A percentile compares a stretch with the other conserved stretches of the same genome.
Conservation (phyloP, 257 asterid species). For the Misopates orontium region DNA sequence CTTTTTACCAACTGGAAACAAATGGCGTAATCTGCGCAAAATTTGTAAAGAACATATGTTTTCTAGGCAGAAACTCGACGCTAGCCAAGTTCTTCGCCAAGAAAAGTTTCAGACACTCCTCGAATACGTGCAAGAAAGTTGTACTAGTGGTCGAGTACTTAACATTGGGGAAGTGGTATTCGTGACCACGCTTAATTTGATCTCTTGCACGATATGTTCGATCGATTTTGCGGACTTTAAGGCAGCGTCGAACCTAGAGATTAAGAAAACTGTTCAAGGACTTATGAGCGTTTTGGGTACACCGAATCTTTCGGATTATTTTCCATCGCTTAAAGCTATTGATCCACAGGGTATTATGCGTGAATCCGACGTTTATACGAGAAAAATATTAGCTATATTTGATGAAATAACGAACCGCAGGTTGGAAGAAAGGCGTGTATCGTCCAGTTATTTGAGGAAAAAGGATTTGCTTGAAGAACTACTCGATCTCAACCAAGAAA, state of each 20-base stretch:
- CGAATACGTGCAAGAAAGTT: not conserved
- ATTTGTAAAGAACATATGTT: conserved; percentile 2
- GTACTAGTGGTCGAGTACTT: not conserved
- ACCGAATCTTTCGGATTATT: conserved; percentile 1
- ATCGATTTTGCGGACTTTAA: not conserved
- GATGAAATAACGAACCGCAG: not conserved
- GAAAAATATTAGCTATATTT: not conserved
- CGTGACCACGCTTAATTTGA: not conserved
- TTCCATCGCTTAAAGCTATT: not conserved
- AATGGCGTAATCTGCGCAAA: not conserved
- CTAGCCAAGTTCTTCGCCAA: not conserved
- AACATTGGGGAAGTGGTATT: not conserved
- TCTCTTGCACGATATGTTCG: not conserved
- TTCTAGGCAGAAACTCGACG: not conserved
- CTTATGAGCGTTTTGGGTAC: not conserved
- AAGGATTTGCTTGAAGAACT: conserved; percentile 1
- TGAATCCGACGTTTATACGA: not conserved
- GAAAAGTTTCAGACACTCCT: not conserved
- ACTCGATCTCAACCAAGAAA: not conserved
- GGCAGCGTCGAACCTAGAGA: not conserved
- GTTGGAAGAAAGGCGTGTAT: not conserved
- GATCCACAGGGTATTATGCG: not conserved
- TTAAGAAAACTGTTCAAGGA: not conserved
- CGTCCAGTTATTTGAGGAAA: not conserved
- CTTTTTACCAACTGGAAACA: not conserved